Base-by-base conservation (phyloP, 2,329 filamentous ascomycete genomes). In the Penicillium sp. region DNA sequence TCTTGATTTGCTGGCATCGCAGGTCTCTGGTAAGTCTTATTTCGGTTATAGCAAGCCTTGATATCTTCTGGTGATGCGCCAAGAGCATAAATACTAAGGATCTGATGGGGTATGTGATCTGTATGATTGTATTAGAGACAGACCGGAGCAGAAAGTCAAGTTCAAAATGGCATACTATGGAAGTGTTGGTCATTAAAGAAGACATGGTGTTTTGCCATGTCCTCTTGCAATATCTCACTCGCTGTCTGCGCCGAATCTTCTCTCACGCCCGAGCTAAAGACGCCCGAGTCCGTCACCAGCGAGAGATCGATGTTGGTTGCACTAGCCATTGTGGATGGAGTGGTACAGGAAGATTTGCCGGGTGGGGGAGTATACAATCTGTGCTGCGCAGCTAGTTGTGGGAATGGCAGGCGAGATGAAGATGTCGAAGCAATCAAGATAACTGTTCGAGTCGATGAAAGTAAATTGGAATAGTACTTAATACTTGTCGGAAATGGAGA, bases 21-120 rank as follows among this genome's bases (percentile, higher is more conserved):
- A 0, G 80, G 77, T 3, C 83, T 76, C 67, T 96, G 91, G 66
- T 93, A 92, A 4, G 67, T 66, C 4, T 73, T 74, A 70, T 93
- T 91, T 41, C 74, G 69, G 40, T 85, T 77, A 68, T 89, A 96
- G 14, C 81, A 85, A 10, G 74, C 73, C 62, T 86, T 79, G 3
- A 97, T 78, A 16, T 82, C 70, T 0, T 78, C 68, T 0, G 85
- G 70, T 0, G 80, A 74, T 7, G 89, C 90, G 0, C 87, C 87
- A 1, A 94, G 84, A 32, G 88, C 88, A 69, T 87, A 96, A 29
- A 94, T 76, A 14, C 86, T 85, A 10, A 96, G 81, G 5, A 95
- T 74, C 34, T 91, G 86, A 63, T 96, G 91, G 3, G 80, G 81
- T 56, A 94, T 90, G 66, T 96, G 91, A 69, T 96, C 75, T 77